Conservation (phyloP, 371 early-diverging fungal species). For the Umbelopsis sp. region DNA sequence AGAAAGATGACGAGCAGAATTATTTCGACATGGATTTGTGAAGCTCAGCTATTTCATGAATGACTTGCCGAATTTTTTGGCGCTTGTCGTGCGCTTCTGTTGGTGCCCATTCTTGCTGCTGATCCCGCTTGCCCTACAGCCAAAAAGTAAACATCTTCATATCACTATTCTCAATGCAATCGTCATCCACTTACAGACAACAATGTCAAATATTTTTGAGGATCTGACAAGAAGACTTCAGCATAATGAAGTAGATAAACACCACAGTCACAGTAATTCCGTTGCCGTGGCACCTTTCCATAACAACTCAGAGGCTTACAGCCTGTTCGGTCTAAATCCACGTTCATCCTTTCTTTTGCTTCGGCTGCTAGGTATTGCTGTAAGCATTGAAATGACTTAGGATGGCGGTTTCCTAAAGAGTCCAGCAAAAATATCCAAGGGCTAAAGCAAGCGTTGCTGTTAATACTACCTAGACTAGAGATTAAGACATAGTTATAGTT, state of each 20-base stretch:
- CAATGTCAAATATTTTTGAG: constrained; percentile 30
- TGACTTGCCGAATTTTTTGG: constrained; percentile 15
- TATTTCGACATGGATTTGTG: neutral
- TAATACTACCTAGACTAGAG: neutral
- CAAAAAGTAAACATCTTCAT: neutral
- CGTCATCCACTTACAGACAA: constrained; percentile 28
- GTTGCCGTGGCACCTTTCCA: constrained; percentile 54
- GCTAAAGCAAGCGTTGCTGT: constrained; percentile 16
- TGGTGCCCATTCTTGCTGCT: constrained; percentile 12
- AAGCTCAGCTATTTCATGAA: neutral
- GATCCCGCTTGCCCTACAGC: neutral
- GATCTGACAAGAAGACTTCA: constrained; percentile 49
- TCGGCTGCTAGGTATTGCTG: constrained; percentile 44
- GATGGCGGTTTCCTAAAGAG: constrained; percentile 54
- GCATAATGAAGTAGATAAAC: constrained; percentile 61
- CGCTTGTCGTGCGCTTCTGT: constrained; percentile 12
- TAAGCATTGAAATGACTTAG: constrained; percentile 37
- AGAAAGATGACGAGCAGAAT: neutral
- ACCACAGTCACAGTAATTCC: constrained; percentile 70
- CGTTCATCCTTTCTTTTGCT: constrained; percentile 29
- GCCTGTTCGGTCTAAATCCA: constrained; percentile 27
- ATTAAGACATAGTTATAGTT: neutral
- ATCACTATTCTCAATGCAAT: neutral
- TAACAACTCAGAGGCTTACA: constrained; percentile 40
- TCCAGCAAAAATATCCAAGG: constrained; percentile 55